phyloP scores from a whole-genome alignment of 768 basidiomycete species.

The Peribolospora kevripleyi region DNA sequence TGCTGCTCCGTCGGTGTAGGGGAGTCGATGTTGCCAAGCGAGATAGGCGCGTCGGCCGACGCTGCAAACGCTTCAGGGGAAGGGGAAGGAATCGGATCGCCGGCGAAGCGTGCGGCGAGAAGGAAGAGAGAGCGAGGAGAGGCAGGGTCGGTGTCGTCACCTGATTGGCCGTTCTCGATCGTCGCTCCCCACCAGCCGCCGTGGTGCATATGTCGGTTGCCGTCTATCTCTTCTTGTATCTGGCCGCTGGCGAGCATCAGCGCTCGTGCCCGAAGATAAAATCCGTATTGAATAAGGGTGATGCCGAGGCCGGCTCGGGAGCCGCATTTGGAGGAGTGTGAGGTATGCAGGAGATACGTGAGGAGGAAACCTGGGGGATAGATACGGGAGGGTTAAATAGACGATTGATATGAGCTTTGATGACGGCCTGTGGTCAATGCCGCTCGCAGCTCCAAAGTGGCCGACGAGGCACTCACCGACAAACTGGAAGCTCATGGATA shows the following conservation, averaged over 20 bases:
- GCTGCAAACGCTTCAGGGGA: background rate
- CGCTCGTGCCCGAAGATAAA: conserved; percentile 35
- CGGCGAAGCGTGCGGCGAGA: background rate
- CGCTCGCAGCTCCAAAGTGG: background rate
- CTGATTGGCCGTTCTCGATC: too few relatives aligned
- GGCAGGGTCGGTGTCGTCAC: background rate
- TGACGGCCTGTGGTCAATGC: background rate
- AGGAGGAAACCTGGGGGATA: conserved; percentile 26
- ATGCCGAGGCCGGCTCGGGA: conserved; percentile 86
- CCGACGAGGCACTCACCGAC: conserved; percentile 42
- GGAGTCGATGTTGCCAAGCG: too few relatives aligned
- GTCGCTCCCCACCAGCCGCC: too few relatives aligned
- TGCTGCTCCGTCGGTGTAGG: too few relatives aligned
- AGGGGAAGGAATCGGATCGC: background rate
- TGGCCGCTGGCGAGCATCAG: conserved; percentile 5
- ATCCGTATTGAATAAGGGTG: conserved; percentile 78
- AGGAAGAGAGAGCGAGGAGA: background rate
- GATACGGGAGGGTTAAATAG: background rate
- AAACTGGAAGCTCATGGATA: conserved; percentile 93
- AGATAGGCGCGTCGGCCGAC: too few relatives aligned
- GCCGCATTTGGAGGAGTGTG: conserved; percentile 81
- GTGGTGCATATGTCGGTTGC: too few relatives aligned
- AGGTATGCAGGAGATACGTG: conserved; percentile 68
- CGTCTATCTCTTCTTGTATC: too few relatives aligned
- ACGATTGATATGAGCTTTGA: background rate